Conservation (phyloP, 805 yeast genomes). For the Yarrowia porcina region DNA sequence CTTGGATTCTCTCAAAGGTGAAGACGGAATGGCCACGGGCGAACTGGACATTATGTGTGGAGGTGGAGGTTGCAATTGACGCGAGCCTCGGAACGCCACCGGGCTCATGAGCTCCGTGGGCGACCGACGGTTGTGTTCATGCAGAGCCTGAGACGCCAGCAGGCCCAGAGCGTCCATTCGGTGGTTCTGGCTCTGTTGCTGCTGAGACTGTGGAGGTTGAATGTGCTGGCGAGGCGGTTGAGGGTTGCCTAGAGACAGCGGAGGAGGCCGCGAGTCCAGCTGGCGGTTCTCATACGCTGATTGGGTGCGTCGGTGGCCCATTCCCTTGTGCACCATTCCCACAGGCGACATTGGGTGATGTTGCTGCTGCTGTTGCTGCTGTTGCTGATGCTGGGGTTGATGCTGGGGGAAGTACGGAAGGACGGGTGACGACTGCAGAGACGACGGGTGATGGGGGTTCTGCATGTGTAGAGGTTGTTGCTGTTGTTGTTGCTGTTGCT, state of each 20-base stretch:
- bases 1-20: neutral
- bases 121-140: conserved; percentile 38
- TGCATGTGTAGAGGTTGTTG: conserved; percentile 29
- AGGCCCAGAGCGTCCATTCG: conserved; percentile 52
- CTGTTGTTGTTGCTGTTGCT: neutral
- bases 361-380: conserved; percentile 22
- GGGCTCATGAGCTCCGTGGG: conserved; percentile 32
- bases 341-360: conserved; percentile 19
- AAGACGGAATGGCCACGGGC: conserved; percentile 1
- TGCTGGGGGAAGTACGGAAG: conserved; percentile 23
- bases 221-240: conserved; percentile 26
- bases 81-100: conserved; percentile 28
- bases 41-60: conserved; percentile 14
- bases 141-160: conserved; percentile 50
- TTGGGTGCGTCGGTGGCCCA: conserved; percentile 18
- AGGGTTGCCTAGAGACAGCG: neutral
- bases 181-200: conserved; percentile 27
- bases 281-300: conserved; percentile 24
- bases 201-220: conserved; percentile 23
- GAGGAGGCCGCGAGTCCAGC: conserved; percentile 25
- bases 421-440: conserved; percentile 14
- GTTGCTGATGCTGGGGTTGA: conserved; percentile 19
- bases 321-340: conserved; percentile 18
- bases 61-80: conserved; percentile 14
- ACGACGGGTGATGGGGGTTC: conserved; percentile 24